These are phyloP conservation scores for Colletotrichum paranaense DNA, from an alignment of 2,329 filamentous ascomycete species.

Conservation along the genomic window DNA sequence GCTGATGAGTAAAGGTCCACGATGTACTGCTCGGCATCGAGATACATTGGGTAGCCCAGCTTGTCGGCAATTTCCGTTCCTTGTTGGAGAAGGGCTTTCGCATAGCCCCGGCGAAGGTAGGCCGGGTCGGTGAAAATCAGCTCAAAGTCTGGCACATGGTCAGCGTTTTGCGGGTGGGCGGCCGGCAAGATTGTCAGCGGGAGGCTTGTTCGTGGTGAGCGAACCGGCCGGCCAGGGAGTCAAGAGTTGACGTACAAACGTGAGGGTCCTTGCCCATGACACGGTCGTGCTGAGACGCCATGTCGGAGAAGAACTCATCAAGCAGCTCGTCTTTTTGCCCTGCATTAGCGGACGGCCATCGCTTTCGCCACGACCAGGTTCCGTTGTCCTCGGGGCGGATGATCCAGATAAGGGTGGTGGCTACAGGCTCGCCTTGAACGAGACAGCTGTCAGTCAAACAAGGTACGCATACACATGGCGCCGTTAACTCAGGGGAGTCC, in stretches of 20 bases:
- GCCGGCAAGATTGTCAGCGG: too few relatives aligned
- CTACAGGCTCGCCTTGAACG: constrained; percentile 1
- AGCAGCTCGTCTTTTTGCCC: constrained; percentile 29
- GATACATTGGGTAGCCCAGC: constrained; percentile 31
- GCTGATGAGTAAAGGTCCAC: constrained; percentile 29
- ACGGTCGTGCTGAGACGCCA: constrained; percentile 35
- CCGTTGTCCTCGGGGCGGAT: constrained; percentile 27
- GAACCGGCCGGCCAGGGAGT: neutral
- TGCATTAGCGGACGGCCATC: constrained; percentile 28
- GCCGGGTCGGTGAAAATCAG: constrained; percentile 36
- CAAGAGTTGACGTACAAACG: constrained; percentile 31
- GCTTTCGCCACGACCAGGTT: constrained; percentile 29
- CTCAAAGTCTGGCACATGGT: constrained; percentile 32
- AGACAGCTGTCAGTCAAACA: neutral
- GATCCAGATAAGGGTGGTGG: constrained; percentile 27
- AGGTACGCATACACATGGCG: neutral
- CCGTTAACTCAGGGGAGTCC: neutral
- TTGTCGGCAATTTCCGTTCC: constrained; percentile 29
- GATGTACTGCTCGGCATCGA: constrained; percentile 35
- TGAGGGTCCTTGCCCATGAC: constrained; percentile 34
- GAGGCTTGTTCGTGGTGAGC: neutral
- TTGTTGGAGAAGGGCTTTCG: constrained; percentile 25
- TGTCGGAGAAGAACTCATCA: constrained; percentile 35
- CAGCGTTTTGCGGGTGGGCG: neutral
- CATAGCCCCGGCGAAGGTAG: constrained; percentile 32